phyloP scores from a whole-genome alignment of 441 rosid genomes.

The Biscutella laevigata region DNA sequence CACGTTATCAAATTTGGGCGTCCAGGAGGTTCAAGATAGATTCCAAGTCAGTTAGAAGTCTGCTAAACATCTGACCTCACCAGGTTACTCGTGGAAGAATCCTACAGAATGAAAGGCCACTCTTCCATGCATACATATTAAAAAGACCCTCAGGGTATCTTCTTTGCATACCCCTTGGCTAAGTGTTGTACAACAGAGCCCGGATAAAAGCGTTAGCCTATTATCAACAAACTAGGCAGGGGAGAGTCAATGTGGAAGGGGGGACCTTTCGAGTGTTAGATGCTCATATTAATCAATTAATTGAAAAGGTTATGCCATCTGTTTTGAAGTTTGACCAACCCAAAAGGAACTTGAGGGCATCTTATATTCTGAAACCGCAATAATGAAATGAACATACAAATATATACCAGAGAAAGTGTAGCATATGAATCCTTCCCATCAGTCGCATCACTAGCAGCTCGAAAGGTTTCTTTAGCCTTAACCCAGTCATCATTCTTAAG shows the following conservation, averaged over 20 bases:
- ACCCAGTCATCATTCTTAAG: slow-evolving; percentile 99
- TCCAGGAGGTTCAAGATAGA: slow-evolving; percentile 1
- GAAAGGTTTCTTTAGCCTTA: slow-evolving; percentile 95
- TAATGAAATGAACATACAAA: slow-evolving; percentile 1
- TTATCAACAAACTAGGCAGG: not conserved
- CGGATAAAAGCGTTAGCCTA: not conserved
- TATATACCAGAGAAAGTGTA: slow-evolving; percentile 75
- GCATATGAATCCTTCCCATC: slow-evolving; percentile 98
- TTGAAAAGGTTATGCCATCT: not conserved
- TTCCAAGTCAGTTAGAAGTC: not conserved
- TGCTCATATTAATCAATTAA: not conserved
- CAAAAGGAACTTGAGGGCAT: not conserved
- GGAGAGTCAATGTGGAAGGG: not conserved
- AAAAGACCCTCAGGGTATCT: not conserved
- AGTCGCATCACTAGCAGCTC: slow-evolving; percentile 92
- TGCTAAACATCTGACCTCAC: not conserved
- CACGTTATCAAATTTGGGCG: not conserved
- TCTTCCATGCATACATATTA: not conserved
- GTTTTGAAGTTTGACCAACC: not conserved
- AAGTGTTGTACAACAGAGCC: not conserved
- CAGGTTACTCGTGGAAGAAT: not conserved
- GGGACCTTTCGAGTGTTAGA: too few species aligned
- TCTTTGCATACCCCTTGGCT: not conserved
- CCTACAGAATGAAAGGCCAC: not conserved
- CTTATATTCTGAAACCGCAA: not conserved